These are phyloP conservation scores for Phytophthora crassamura DNA, from an alignment of 352 stramenopile species.

Conservation along the genomic window DNA sequence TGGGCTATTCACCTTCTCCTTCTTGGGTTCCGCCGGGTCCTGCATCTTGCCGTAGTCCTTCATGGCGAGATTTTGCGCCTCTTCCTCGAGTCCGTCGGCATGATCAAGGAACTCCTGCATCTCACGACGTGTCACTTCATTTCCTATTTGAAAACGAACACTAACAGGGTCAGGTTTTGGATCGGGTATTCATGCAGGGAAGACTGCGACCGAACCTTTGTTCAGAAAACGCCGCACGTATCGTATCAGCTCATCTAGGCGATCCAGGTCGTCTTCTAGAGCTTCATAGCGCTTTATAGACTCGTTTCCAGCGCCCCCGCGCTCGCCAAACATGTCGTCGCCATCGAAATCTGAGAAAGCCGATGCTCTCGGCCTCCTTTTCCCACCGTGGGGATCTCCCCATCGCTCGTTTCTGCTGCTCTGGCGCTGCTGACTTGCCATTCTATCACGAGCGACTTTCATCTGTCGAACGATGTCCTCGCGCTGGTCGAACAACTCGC, in stretches of 20 bases:
- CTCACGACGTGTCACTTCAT: constrained; percentile 41
- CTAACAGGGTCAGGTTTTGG: not conserved
- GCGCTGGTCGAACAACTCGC: constrained; percentile 61
- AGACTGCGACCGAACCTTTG: constrained; percentile 37
- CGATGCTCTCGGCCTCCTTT: constrained; percentile 7
- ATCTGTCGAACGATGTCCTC: constrained; percentile 47
- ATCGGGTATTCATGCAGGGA: no score
- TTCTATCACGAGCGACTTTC: constrained; percentile 30
- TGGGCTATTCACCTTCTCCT: constrained; percentile 28
- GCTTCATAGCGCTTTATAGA: constrained; percentile 45
- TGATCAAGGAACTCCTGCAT: constrained; percentile 55
- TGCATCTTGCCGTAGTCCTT: constrained; percentile 42
- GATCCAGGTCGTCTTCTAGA: constrained; percentile 64
- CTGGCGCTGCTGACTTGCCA: constrained; percentile 30
- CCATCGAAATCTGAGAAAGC: constrained; percentile 23
- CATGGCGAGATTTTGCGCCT: constrained; percentile 61
- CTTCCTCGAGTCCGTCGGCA: constrained; percentile 40
- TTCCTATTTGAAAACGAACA: constrained; percentile 28
- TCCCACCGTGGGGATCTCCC: not conserved
- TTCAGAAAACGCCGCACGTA: constrained; percentile 48
- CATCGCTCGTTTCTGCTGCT: constrained; percentile 8
- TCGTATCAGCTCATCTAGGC: constrained; percentile 57
- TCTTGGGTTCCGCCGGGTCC: not conserved
- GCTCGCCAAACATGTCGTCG: constrained; percentile 8
- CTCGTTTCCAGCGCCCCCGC: constrained; percentile 8